phyloP scores from a whole-genome alignment of 495 filamentous ascomycete genomes.

The Podospora didyma region DNA sequence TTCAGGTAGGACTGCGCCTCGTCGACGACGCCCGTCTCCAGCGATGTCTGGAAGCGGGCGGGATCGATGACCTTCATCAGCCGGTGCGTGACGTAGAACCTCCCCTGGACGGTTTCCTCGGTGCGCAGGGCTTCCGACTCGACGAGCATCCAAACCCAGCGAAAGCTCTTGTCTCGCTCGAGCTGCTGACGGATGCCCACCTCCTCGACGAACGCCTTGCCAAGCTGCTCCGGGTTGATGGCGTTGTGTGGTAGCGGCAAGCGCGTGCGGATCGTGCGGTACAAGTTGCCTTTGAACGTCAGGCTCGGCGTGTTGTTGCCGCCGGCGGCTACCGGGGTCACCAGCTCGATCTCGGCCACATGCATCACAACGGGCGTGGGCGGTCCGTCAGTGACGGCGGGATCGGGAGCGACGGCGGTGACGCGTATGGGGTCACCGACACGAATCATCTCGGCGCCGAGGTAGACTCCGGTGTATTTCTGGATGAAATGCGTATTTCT shows the following conservation, averaged over 20 bases:
- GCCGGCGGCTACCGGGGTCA: constrained; percentile 9
- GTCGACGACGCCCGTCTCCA: constrained; percentile 21
- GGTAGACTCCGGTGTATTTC: constrained; percentile 33
- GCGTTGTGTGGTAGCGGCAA: constrained; percentile 9
- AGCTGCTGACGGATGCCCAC: constrained; percentile 29
- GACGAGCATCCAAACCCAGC: constrained; percentile 31
- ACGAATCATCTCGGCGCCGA: constrained; percentile 42
- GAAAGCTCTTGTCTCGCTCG: constrained; percentile 15
- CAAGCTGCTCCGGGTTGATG: constrained; percentile 17
- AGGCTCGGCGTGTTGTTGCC: constrained; percentile 15
- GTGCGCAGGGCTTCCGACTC: constrained; percentile 14
- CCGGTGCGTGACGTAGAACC: constrained; percentile 40
- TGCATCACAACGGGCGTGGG: constrained; percentile 31
- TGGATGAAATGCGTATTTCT: constrained; percentile 1
- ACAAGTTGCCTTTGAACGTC: constrained; percentile 26
- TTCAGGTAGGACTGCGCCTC: constrained; percentile 39
- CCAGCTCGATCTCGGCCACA: constrained; percentile 20
- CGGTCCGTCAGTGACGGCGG: constrained; percentile 9
- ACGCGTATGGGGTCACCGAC: constrained; percentile 38
- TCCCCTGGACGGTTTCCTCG: constrained; percentile 31
- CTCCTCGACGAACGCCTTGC: constrained; percentile 33
- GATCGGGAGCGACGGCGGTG: not conserved
- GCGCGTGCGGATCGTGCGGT: constrained; percentile 15
- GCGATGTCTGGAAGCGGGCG: constrained; percentile 15
- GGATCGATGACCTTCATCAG: constrained; percentile 32